A percentile compares a stretch with the other conserved stretches of the same genome.
phyloP scores from a whole-genome alignment of 2,329 filamentous ascomycete genomes.

The Clarireedia monteithiana region DNA sequence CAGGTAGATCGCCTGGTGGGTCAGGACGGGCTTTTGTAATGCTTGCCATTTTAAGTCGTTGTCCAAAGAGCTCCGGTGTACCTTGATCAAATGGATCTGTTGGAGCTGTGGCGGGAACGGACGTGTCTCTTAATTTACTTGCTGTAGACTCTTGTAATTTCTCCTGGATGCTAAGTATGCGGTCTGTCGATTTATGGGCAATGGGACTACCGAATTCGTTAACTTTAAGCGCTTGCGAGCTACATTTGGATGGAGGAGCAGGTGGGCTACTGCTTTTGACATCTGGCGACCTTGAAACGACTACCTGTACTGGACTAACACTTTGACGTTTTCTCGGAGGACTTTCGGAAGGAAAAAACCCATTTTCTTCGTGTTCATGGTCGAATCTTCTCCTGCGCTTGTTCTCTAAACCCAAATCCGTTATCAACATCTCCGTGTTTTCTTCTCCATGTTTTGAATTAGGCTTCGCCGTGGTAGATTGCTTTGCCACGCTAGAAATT shows the following conservation, averaged over 20 bases:
- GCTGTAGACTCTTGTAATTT: constrained; percentile 1
- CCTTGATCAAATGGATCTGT: not conserved
- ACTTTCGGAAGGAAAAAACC: not conserved
- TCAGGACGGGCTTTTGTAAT: constrained; percentile 20
- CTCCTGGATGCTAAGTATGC: constrained; percentile 12
- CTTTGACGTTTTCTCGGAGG: constrained; percentile 14
- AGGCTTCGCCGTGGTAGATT: not conserved
- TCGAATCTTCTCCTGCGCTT: not conserved
- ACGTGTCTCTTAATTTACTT: not conserved
- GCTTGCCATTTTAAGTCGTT: constrained; percentile 10
- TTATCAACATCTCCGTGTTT: constrained; percentile 1
- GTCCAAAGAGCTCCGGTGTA: not conserved
- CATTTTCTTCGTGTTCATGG: not conserved
- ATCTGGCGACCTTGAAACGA: not conserved
- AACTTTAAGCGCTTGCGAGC: constrained; percentile 21
- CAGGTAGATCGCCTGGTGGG: constrained; percentile 16
- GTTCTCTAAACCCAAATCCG: not conserved
- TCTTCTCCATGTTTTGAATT: not conserved
- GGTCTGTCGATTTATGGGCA: constrained; percentile 13
- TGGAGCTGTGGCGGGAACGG: not conserved
- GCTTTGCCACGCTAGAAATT: constrained; percentile 4
- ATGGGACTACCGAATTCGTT: constrained; percentile 25
- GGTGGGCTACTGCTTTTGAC: not conserved
- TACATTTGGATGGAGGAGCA: constrained; percentile 4
- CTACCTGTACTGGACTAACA: constrained; percentile 3